phyloP scores from a whole-genome alignment of 2,329 filamentous ascomycete genomes.

The Colletotrichum musicola region DNA sequence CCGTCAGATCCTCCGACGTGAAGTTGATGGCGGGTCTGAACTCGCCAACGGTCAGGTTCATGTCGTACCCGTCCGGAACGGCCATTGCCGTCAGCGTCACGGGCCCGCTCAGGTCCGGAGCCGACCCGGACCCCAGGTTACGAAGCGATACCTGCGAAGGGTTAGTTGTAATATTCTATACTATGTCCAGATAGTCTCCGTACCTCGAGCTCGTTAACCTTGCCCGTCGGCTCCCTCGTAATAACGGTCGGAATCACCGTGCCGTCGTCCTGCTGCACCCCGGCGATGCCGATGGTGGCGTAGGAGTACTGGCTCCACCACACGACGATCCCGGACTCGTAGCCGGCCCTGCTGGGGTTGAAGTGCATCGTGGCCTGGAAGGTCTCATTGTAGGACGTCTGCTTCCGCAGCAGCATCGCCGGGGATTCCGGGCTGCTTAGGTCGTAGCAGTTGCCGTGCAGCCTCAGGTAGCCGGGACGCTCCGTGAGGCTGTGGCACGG shows the following conservation, averaged over 20 bases:
- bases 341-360: conserved; percentile 52
- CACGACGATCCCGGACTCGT: conserved; percentile 65
- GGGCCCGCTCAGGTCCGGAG: conserved; percentile 13
- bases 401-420: conserved; percentile 67
- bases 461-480: conserved; percentile 56
- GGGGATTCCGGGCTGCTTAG: conserved; percentile 63
- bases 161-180: conserved; percentile 4
- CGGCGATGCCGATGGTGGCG: conserved; percentile 47
- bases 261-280: conserved; percentile 38
- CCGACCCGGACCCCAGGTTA: not conserved
- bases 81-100: conserved; percentile 39
- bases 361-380: conserved; percentile 62
- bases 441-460: conserved; percentile 65
- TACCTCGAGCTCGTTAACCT: conserved; percentile 41
- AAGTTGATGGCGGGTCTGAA: conserved; percentile 21
- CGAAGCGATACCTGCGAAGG: conserved; percentile 21
- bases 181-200: not conserved
- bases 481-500: conserved; percentile 60
- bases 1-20: conserved; percentile 42
- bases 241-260: conserved; percentile 35
- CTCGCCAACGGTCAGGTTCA: conserved; percentile 35
- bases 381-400: conserved; percentile 56
- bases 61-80: conserved; percentile 39
- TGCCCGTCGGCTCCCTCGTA: conserved; percentile 41
- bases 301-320: conserved; percentile 65